phyloP scores from a whole-genome alignment of 441 rosid species.

The Euphorbia corollata region DNA sequence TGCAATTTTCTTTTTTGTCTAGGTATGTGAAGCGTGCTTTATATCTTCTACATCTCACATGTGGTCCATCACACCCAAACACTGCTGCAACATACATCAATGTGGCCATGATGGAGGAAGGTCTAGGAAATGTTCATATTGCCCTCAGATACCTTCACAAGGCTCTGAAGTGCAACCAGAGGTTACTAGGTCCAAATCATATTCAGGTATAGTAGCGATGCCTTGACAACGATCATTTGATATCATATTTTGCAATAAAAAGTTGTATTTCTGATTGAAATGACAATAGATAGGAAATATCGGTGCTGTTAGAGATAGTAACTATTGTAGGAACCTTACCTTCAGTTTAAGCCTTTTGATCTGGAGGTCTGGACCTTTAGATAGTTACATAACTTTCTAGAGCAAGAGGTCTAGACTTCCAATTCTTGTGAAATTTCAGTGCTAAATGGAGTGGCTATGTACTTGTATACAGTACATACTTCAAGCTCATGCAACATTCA shows the following conservation, averaged over 20 bases:
- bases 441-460: not conserved
- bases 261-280: not conserved
- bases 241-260: conserved; percentile 2
- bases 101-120: conserved; percentile 83
- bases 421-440: not conserved
- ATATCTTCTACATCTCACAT: conserved; percentile 60
- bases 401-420: not conserved
- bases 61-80: conserved; percentile 68
- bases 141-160: conserved; percentile 68
- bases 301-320: too few relatives aligned
- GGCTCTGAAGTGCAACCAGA: conserved; percentile 66
- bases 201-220: conserved; percentile 44
- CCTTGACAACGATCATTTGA: conserved; percentile 6
- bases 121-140: conserved; percentile 62
- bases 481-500: not conserved
- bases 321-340: too few relatives aligned
- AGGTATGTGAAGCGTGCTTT: conserved; percentile 70
- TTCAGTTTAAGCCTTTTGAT: too few relatives aligned
- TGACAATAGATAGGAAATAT: too few relatives aligned
- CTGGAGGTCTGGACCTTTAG: too few relatives aligned
- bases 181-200: conserved; percentile 57
- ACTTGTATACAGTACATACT: not conserved
- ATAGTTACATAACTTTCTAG: not conserved
- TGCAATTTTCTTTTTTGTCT: conserved; percentile 17
- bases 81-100: conserved; percentile 68